Percentiles rank a stretch among this genome's conserved stretches.
phyloP scores from a whole-genome alignment of 306 rosid genomes.

The Prunus armeniaca region DNA sequence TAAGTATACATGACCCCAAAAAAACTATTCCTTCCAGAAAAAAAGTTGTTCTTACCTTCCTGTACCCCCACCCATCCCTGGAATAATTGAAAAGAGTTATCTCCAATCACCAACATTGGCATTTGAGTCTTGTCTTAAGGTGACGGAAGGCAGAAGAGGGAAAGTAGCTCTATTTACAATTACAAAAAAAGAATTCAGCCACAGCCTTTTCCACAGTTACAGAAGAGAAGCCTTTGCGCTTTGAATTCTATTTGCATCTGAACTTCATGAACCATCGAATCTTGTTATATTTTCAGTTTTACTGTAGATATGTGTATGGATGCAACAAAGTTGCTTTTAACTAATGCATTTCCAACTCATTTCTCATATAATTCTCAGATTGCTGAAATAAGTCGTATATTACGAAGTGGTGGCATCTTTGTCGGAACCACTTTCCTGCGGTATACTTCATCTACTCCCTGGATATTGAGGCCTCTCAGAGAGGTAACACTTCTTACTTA shows the following conservation, averaged over 20 bases:
- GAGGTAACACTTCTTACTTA: constrained; percentile 42
- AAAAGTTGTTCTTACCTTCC: no score
- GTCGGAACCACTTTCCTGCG: constrained; percentile 91
- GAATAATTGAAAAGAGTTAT: no score
- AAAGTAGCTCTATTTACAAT: no score
- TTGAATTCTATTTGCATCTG: neutral
- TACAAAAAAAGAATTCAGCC: no score
- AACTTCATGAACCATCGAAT: neutral
- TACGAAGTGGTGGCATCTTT: constrained; percentile 78
- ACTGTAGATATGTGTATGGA: neutral
- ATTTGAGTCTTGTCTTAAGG: no score
- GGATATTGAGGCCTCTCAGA: constrained; percentile 46
- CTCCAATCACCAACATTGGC: no score
- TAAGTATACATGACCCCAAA: no score
- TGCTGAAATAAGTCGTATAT: constrained; percentile 74
- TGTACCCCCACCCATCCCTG: no score
- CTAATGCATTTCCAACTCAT: constrained; percentile 9
- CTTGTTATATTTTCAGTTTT: constrained; percentile 7
- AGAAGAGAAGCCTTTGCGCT: no score
- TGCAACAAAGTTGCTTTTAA: neutral
- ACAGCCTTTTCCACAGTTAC: no score
- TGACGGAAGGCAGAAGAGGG: no score
- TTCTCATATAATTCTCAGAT: constrained; percentile 36
- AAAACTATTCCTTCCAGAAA: no score
- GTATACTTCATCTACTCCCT: constrained; percentile 60